Evolutionary conservation across 2,329 filamentous ascomycete species (phyloP).

Genomic region (Aspergillus sp.): DNA sequence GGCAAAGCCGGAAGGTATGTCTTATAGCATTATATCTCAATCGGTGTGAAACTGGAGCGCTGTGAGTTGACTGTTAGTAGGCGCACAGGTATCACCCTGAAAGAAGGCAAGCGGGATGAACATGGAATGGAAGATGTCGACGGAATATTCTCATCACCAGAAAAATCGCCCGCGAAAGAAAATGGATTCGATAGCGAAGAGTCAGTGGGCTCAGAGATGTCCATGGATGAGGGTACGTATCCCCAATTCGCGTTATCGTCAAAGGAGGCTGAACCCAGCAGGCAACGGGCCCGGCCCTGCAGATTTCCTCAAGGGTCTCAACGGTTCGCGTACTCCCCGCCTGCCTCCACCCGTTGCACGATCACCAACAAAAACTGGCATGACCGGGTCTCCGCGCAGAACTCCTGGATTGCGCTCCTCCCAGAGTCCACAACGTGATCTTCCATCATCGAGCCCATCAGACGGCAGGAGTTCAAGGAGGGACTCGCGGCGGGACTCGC

Average conservation of each 20-base stretch:
- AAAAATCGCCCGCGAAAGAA: conserved; percentile 53
- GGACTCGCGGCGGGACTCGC: conserved; percentile 26
- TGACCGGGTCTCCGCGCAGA: conserved; percentile 44
- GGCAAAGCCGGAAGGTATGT: conserved; percentile 47
- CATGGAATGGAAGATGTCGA: conserved; percentile 88
- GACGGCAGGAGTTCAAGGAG: conserved; percentile 29
- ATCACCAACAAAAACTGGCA: conserved; percentile 47
- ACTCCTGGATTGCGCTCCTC: conserved; percentile 45
- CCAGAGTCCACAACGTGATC: conserved; percentile 34
- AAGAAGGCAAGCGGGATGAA: conserved; percentile 82
- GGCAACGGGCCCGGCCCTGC: conserved; percentile 43
- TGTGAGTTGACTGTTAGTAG: conserved; percentile 47
- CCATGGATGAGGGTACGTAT: conserved; percentile 60
- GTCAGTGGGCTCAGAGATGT: conserved; percentile 59
- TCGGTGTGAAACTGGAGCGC: neutral
- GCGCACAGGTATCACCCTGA: conserved; percentile 83
- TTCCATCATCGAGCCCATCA: conserved; percentile 40
- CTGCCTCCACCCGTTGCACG: conserved; percentile 43
- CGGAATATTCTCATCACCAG: conserved; percentile 84
- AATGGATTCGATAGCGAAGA: conserved; percentile 35
- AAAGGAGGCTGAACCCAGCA: conserved; percentile 15
- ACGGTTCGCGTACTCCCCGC: conserved; percentile 34
- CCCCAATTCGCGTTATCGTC: neutral
- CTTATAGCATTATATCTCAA: neutral
- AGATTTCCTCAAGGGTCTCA: conserved; percentile 39